Base-by-base conservation (phyloP, 805 yeast genomes). In the Metschnikowia aberdeeniae region DNA sequence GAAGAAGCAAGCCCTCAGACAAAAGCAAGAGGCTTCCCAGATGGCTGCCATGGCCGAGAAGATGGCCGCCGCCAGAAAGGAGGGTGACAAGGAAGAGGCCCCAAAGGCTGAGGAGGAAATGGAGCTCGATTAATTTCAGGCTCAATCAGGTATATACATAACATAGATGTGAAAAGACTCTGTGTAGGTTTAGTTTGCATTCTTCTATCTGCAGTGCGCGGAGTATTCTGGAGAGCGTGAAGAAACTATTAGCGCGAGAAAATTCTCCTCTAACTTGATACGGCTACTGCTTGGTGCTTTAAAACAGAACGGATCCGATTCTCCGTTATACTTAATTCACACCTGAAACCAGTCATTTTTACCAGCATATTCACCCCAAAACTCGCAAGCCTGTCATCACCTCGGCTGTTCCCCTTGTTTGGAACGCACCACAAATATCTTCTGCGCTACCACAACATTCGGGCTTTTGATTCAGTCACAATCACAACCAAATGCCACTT, bases 11-110 rank as follows among this genome's bases (percentile, higher is more conserved):
- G 88, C 93, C 60, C 70, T 77, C 61, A 84, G 87, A 73, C 80
- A 89, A 56, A 87, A 88, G 72, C 83, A 83, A 70, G 97, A 89
- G 74, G 90, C 95, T 56, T 79, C 81, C 55, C 87, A 84, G 66
- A 85, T 84, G 70, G 82, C 84, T 60, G 86, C 81, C 55, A 78
- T 86, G 80, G 89, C 92, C 55, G 92, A 82, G 73, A 85, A 83
- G 73, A 69, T 84, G 64, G 87, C 86, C 62, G 93, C 89, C 55
- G 81, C 80, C 58, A 81, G 87, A 78, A 80, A 79, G 62, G 61
- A 60, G 58, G 55, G 59, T 26, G 49, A 50, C 38, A 41, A 51
- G 32, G 57, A 59, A 43, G 64, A 61, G 49, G 47, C 55, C 50
- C 45, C 51, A 20, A 40, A 50, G 45, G 35, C 36, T 27, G 59